Percentiles rank a stretch among this genome's conserved stretches.
Conservation (phyloP, 495 filamentous ascomycete genomes). For the Daldinia childiae region DNA sequence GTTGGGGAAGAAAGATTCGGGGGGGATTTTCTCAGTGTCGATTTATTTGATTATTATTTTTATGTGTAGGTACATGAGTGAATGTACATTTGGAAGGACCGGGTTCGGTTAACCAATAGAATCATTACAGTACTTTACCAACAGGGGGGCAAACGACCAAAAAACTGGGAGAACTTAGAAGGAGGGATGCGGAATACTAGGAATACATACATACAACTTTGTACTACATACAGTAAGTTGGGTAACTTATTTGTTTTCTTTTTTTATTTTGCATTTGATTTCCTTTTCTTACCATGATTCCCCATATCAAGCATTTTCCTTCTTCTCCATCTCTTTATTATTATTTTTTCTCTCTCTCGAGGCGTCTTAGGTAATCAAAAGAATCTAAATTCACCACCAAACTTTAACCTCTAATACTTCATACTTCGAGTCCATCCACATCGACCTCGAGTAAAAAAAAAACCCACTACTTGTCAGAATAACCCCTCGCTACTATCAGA, state of each 20-base stretch:
- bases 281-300: conserved; percentile 11
- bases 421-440: conserved; percentile 9
- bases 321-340: conserved; percentile 3
- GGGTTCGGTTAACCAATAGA: conserved; percentile 32
- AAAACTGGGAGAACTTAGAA: conserved; percentile 14
- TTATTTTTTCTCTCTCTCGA: background rate
- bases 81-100: conserved; percentile 25
- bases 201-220: conserved; percentile 10
- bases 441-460: conserved; percentile 18
- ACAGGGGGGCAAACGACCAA: conserved; percentile 32
- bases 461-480: background rate
- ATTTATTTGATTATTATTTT: conserved; percentile 33
- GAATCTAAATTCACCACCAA: conserved; percentile 21
- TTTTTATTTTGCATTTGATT: conserved; percentile 6
- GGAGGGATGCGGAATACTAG: conserved; percentile 18
- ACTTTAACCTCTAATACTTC: conserved; percentile 5
- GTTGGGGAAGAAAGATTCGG: conserved; percentile 43
- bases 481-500: background rate
- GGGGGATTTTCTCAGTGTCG: conserved; percentile 29
- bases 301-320: background rate
- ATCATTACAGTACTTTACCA: conserved; percentile 24
- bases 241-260: conserved; percentile 19
- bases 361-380: background rate
- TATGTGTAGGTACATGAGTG: conserved; percentile 25
- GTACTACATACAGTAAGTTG: conserved; percentile 31